phyloP scores from a whole-genome alignment of 345 rosid species.

The Salix udensis region DNA sequence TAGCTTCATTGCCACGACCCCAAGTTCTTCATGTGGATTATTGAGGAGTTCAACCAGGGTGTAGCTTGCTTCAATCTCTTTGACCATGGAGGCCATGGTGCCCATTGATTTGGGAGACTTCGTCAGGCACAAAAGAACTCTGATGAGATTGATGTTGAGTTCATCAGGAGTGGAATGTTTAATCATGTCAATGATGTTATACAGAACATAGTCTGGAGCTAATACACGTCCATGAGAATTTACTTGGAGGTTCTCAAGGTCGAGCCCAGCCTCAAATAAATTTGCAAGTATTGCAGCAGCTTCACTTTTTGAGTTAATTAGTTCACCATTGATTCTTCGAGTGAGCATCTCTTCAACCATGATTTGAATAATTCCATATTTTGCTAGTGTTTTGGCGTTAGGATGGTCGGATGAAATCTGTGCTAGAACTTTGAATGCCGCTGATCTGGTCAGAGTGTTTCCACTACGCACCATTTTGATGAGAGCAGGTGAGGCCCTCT shows the following conservation, averaged over 20 bases:
- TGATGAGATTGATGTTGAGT: constrained; percentile 58
- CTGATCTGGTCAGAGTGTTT: constrained; percentile 42
- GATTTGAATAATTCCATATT: constrained; percentile 52
- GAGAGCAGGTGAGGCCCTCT: constrained; percentile 62
- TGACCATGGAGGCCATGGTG: constrained; percentile 51
- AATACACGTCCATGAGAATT: constrained; percentile 59
- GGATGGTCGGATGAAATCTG: constrained; percentile 64
- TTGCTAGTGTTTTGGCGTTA: constrained; percentile 49
- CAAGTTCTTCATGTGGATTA: constrained; percentile 65
- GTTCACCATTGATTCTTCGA: constrained; percentile 46
- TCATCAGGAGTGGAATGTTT: constrained; percentile 66
- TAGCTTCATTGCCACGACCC: constrained; percentile 59
- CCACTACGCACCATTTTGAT: constrained; percentile 58
- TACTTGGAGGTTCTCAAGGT: constrained; percentile 50
- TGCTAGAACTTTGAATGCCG: constrained; percentile 68
- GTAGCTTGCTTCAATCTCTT: constrained; percentile 69
- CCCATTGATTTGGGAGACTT: constrained; percentile 51
- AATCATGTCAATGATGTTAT: constrained; percentile 63
- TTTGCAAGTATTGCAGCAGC: constrained; percentile 76
- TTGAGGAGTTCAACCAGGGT: constrained; percentile 67
- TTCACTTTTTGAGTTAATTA: constrained; percentile 58
- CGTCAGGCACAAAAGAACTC: constrained; percentile 63
- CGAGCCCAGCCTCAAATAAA: constrained; percentile 64
- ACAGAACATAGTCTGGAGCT: constrained; percentile 63
- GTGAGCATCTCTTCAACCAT: constrained; percentile 75